Evolutionary conservation across 2,329 filamentous ascomycete genomes (phyloP).

Genomic region (Colletotrichum cuscutae): DNA sequence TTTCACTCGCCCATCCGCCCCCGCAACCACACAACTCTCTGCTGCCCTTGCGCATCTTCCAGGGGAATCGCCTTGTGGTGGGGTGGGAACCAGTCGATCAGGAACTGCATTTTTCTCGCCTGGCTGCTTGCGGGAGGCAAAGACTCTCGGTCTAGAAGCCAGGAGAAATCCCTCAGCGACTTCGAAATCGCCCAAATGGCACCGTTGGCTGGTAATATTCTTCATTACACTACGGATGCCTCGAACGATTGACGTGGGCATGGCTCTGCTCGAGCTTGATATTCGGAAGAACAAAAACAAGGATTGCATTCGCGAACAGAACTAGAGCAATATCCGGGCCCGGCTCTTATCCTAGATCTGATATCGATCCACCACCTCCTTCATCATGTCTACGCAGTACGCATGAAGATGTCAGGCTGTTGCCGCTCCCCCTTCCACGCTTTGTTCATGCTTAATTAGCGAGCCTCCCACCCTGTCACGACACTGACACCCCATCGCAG

Average conservation of each 20-base stretch:
- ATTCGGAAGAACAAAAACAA: not conserved
- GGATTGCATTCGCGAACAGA: not conserved
- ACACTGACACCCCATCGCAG: not conserved
- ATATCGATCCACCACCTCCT: slow-evolving; percentile 21
- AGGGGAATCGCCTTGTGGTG: slow-evolving; percentile 21
- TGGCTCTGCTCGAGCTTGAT: not conserved
- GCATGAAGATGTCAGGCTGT: slow-evolving; percentile 26
- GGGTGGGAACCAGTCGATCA: slow-evolving; percentile 31
- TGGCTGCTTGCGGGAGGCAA: slow-evolving; percentile 10
- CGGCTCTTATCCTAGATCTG: not conserved
- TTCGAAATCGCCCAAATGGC: not conserved
- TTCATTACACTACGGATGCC: not conserved
- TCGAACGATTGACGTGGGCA: not conserved
- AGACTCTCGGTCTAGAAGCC: slow-evolving; percentile 19
- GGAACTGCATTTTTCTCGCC: not conserved
- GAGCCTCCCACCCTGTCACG: not conserved
- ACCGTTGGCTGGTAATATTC: not conserved
- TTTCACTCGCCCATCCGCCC: not conserved
- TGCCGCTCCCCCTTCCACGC: slow-evolving; percentile 5
- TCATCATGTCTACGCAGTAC: slow-evolving; percentile 17
- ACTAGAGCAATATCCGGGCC: slow-evolving; percentile 1
- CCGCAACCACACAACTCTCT: slow-evolving; percentile 12
- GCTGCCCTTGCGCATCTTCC: slow-evolving; percentile 25
- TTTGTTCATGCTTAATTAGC: slow-evolving; percentile 19
- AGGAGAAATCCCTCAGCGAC: slow-evolving; percentile 1